Evolutionary conservation across 805 yeast species (phyloP), one percentile per base, ranked within the genome.

Genomic region (Saccharomyces kudriavzevii): DNA sequence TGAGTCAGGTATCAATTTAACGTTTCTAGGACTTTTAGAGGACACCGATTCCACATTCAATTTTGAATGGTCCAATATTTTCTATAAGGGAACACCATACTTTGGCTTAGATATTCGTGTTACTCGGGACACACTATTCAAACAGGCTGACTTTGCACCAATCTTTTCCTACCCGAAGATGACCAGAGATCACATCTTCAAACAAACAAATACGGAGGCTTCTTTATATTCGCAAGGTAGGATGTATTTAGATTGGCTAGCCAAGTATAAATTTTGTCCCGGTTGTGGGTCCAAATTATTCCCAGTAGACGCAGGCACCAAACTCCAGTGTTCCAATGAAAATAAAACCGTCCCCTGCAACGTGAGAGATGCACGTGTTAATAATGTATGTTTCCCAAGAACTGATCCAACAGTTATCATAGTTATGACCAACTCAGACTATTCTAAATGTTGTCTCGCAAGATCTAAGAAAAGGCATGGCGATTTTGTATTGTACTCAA

Each of bases 381-480:
- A 88, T 47, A 91, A 92, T 65, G 83, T 88, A 22, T 81, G 89
- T 22, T 92, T 89, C 74, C 99, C 99, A 14, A 76, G 99, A 52
- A 87, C 96, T 0, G 99, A 92, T 68, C 85, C 95, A 6, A 94
- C 88, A 2, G 81, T 88, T 35, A 92, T 92, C 56, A 83, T 88
- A 9, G 95, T 94, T 1, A 80, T 89, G 13, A 77, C 88, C 22
- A 84, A 85, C 61, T 60, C 74, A 10, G 81, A 78, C 14, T 80
- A 82, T 28, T 71, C 80, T 50, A 81, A 82, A 66, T 74, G 89
- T 14, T 77, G 92, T 30, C 72, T 92, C 14, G 96, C 91, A 1
- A 77, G 87, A 51, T 81, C 82, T 56, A 82, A 77, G 59, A 74
- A 96, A 52, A 80, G 63, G 81, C 82, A 5, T 63, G 73, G 53